Base-by-base conservation (phyloP, 2,329 filamentous ascomycete species). In the Aspergillus pseudoviridinutans region DNA sequence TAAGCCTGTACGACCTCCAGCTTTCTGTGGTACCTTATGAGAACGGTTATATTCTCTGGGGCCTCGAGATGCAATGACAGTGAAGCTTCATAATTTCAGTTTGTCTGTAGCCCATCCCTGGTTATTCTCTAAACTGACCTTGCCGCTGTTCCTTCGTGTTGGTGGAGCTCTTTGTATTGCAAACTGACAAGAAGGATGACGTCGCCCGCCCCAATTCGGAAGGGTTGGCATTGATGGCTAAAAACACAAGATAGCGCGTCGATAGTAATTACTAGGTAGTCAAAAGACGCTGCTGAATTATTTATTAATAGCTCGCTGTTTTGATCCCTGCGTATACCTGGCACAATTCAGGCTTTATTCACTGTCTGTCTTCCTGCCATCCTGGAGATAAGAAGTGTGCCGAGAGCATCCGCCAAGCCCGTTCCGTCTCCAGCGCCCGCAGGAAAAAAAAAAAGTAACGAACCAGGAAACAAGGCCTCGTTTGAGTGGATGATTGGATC, bases 331-430 rank as follows among this genome's bases (percentile, higher is more conserved):
- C 29, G 5, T 32, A 32, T 14, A 10, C 12, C 29, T 14, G 5
- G 32, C 4, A 6, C 32, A 35, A 6, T 35, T 17, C 14, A 35
- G 32, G 2, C 14, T 7, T 38, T 10, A 20, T n/a, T 27, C 41
- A 44, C 0, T 5, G 2, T n/a, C 22, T 22, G 8, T 44, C 7
- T 22, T 22, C 22, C 41, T 44, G 41, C 14, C 24, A 14, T 47
- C 22, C 20, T 47, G n/a, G 4, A 6, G 24, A 47, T 47, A 27
- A 47, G 44, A 47, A 25, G 12, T 4, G 44, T 47, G 22, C 44
- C 49, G 42, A 53, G 42, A 35, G 53, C 50, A 58, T 56, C 54
- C 47, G 60, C 56, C 56, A 58, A 58, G 61, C 53, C 50, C 51
- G 27, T 56, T 58, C 58, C 58, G 58, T 51, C 44, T 51, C 41